A percentile compares a stretch with the other conserved stretches of the same genome.
phyloP scores from a whole-genome alignment of 2,329 filamentous ascomycete species.

The Myriosclerotinia duriaeana region DNA sequence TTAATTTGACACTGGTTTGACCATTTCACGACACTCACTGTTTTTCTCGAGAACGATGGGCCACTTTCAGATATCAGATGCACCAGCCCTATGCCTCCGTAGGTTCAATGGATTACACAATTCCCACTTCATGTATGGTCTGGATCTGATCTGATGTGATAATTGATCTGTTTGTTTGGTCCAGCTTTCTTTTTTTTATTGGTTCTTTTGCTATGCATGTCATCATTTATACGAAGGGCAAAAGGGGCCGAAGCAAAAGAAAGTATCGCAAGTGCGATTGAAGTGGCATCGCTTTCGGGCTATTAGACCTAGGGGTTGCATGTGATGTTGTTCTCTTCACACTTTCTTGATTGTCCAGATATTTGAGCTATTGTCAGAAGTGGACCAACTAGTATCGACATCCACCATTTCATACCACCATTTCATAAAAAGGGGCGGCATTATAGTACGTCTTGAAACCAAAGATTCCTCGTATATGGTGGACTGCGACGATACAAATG shows the following conservation, averaged over 20 bases:
- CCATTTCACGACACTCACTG: neutral
- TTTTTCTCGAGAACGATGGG: neutral
- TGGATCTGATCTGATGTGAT: neutral
- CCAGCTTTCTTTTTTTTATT: too few species aligned
- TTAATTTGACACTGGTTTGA: neutral
- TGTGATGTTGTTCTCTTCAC: neutral
- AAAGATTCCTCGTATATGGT: neutral
- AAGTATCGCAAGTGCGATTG: neutral
- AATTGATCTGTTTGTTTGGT: neutral
- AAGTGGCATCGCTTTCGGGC: fast-evolving
- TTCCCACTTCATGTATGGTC: neutral
- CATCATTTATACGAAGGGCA: neutral
- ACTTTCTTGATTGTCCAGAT: neutral
- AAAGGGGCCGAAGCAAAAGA: neutral
- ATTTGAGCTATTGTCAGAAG: neutral
- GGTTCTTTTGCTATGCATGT: neutral
- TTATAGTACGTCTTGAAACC: neutral
- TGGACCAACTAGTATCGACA: neutral
- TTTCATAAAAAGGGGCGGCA: too few species aligned
- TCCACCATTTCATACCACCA: too few species aligned
- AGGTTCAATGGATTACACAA: neutral
- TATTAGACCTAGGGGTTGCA: neutral
- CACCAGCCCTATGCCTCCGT: too few species aligned
- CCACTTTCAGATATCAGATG: neutral
- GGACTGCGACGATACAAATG: neutral